Conservation (phyloP, 2,329 filamentous ascomycete species). For the Cordyceps tenuipes region DNA sequence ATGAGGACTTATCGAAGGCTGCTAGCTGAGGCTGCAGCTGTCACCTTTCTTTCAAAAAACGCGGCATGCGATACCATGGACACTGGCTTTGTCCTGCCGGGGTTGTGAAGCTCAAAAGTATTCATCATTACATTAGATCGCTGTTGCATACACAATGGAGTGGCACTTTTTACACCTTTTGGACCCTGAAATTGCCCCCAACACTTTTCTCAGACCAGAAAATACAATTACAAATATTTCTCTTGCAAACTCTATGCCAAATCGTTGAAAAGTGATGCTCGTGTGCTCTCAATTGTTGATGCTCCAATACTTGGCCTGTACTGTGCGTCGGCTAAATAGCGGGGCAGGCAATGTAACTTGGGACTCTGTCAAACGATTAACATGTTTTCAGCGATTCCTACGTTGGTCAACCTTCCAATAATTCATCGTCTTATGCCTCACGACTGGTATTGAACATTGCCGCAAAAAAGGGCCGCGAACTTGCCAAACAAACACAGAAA, state of each 20-base stretch:
- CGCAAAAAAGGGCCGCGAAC: not conserved
- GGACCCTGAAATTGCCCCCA: not conserved
- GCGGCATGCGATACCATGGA: not conserved
- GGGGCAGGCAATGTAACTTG: not conserved
- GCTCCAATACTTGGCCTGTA: not conserved
- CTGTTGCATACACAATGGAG: conserved; percentile 1
- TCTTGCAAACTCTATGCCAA: not conserved
- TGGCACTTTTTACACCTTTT: not conserved
- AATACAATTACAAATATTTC: conserved; percentile 6
- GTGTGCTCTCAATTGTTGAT: not conserved
- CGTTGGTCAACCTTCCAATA: not conserved
- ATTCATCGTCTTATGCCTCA: not conserved
- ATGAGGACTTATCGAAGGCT: conserved; percentile 24
- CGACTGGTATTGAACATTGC: not conserved
- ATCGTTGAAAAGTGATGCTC: not conserved
- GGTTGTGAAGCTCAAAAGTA: not conserved
- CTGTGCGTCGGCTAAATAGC: not conserved
- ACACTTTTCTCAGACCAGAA: not conserved
- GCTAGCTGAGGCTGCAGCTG: conserved; percentile 40
- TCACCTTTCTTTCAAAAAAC: not conserved
- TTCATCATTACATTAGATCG: not conserved
- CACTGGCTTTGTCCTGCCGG: not conserved
- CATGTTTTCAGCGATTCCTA: not conserved
- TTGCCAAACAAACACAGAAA: not conserved
- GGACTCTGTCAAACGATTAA: not conserved